A percentile compares a stretch with the other conserved stretches of the same genome.
These are phyloP conservation scores for Geranium brycei DNA, from an alignment of 345 rosid species.

Conservation along the genomic window DNA sequence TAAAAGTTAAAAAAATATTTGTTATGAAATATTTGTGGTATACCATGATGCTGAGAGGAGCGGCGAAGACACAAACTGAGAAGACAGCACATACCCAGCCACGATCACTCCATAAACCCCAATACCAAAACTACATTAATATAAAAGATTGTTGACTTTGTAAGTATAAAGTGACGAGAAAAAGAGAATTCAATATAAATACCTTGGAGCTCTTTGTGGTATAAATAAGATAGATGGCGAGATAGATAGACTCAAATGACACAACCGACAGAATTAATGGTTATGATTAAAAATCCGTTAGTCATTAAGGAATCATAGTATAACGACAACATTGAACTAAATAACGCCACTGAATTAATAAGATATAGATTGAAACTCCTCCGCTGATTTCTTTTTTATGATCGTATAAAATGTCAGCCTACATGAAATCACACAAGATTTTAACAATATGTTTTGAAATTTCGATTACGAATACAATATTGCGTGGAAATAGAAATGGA, in stretches of 20 bases:
- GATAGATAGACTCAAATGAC: constrained; percentile 18
- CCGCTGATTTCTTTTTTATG: constrained; percentile 22
- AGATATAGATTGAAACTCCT: constrained; percentile 25
- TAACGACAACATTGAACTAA: constrained; percentile 23
- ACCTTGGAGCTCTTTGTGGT: constrained; percentile 24
- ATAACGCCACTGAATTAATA: constrained; percentile 25
- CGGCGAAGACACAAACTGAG: constrained; percentile 24
- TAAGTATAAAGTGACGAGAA: background rate
- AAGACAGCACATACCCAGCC: constrained; percentile 22
- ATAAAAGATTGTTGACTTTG: background rate
- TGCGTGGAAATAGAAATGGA: background rate
- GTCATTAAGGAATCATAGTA: constrained; percentile 24
- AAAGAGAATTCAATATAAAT: too few relatives aligned
- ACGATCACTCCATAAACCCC: constrained; percentile 19
- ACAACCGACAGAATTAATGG: constrained; percentile 21
- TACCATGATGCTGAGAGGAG: constrained; percentile 58
- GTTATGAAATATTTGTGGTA: background rate
- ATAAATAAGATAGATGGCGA: constrained; percentile 20
- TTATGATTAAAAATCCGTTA: constrained; percentile 12
- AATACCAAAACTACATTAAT: too few relatives aligned
- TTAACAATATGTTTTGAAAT: background rate
- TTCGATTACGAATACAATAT: too few relatives aligned
- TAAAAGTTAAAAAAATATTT: too few relatives aligned
- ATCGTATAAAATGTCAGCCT: constrained; percentile 29
- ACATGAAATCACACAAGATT: background rate